Conservation (phyloP, 2,329 filamentous ascomycete species). For the Mycogone perniciosa region DNA sequence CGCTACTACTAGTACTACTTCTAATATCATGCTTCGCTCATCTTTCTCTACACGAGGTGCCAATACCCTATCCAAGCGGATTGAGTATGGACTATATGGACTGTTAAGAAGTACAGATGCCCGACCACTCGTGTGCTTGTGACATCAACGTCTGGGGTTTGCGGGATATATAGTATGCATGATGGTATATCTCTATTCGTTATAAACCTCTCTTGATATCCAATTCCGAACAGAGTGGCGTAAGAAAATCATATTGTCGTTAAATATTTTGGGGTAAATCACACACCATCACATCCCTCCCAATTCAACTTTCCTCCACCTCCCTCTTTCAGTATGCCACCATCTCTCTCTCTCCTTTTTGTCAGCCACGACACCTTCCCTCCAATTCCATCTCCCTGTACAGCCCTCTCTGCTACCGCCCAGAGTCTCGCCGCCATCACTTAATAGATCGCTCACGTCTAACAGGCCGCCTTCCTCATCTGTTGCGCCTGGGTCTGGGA, state of each 20-base stretch:
- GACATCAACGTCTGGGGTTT: too few species aligned
- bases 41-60: background rate
- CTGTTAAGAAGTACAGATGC: too few species aligned
- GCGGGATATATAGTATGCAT: too few species aligned
- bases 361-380: slow-evolving; percentile 32
- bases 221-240: background rate
- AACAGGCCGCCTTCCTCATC: slow-evolving; percentile 53
- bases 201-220: too few species aligned
- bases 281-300: background rate
- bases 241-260: background rate
- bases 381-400: slow-evolving; percentile 41
- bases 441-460: slow-evolving; percentile 44
- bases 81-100: too few species aligned
- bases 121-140: too few species aligned
- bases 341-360: slow-evolving; percentile 44
- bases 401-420: slow-evolving; percentile 34
- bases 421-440: slow-evolving; percentile 41
- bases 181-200: too few species aligned
- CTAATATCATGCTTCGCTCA: background rate
- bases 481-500: slow-evolving; percentile 48
- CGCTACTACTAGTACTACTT: too few species aligned
- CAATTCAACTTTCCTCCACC: slow-evolving; percentile 32
- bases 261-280: background rate
- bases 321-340: slow-evolving; percentile 45
- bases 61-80: too few species aligned